A percentile compares a stretch with the other conserved stretches of the same genome.
These are phyloP conservation scores for Drechslera avenae DNA, from an alignment of 2,329 filamentous ascomycete genomes.

Conservation along the genomic window DNA sequence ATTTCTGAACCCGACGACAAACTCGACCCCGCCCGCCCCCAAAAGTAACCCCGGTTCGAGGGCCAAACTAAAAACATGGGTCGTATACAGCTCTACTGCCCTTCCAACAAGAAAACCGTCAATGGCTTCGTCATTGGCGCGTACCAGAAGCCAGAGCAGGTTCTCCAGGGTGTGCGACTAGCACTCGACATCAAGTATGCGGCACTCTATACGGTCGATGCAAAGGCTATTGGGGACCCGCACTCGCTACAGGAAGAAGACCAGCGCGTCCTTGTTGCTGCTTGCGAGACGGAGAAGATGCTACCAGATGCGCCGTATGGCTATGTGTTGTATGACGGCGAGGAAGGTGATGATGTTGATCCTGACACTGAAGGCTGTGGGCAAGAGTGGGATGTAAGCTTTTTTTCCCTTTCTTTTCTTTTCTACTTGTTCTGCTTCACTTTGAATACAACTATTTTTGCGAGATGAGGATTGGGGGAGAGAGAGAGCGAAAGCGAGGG, in stretches of 20 bases:
- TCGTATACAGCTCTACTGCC: conserved; percentile 13
- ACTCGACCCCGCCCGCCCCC: no score
- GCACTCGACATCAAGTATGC: conserved; percentile 15
- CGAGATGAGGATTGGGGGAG: no score
- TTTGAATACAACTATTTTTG: neutral
- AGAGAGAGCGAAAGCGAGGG: no score
- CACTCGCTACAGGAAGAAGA: conserved; percentile 16
- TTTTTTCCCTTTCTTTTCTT: neutral
- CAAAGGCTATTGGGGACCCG: conserved; percentile 11
- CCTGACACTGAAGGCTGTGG: conserved; percentile 4
- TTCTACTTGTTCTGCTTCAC: neutral
- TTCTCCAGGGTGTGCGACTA: conserved; percentile 17
- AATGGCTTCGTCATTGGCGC: conserved; percentile 15
- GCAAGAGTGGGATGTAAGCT: conserved; percentile 9
- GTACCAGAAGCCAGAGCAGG: conserved; percentile 16
- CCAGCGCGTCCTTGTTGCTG: conserved; percentile 16
- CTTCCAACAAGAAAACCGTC: conserved; percentile 9
- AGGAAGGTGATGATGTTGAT: conserved; percentile 16
- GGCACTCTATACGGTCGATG: conserved; percentile 14
- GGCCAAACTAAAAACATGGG: conserved; percentile 8
- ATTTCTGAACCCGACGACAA: no score
- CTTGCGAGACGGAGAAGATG: conserved; percentile 4
- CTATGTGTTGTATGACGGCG: conserved; percentile 12
- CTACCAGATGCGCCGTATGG: conserved; percentile 12
- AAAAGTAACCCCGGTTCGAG: no score